These are phyloP conservation scores for Acephala macrosclerotiorum DNA, from an alignment of 2,329 filamentous ascomycete genomes.

Conservation along the genomic window DNA sequence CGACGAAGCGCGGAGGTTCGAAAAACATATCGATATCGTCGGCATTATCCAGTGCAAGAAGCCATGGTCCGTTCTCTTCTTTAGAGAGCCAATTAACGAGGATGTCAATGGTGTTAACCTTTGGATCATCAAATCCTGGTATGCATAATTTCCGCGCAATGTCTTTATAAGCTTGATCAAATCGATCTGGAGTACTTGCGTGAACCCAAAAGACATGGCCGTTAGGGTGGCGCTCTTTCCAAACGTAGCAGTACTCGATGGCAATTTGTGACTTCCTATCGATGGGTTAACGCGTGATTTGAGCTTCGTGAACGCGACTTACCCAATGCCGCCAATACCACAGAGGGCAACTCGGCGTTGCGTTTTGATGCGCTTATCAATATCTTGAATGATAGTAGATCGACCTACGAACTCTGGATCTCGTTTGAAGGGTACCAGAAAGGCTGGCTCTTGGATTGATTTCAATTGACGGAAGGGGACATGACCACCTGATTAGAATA, in stretches of 20 bases:
- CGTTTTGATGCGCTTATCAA: slow-evolving; percentile 15
- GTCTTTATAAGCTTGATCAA: slow-evolving; percentile 30
- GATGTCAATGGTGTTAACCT: slow-evolving; percentile 27
- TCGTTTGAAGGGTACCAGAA: slow-evolving; percentile 27
- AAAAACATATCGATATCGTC: slow-evolving; percentile 30
- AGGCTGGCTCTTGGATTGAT: too few relatives aligned
- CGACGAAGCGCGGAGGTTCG: background rate
- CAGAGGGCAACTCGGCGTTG: slow-evolving; percentile 21
- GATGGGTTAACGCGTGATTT: background rate
- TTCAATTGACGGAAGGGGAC: too few relatives aligned
- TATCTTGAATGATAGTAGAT: slow-evolving; percentile 23
- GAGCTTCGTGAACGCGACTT: slow-evolving; percentile 37
- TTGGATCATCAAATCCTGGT: slow-evolving; percentile 27
- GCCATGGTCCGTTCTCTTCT: slow-evolving; percentile 29
- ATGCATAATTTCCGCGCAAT: slow-evolving; percentile 32
- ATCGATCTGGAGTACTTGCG: slow-evolving; percentile 22
- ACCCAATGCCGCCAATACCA: slow-evolving; percentile 35
- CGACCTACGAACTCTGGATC: slow-evolving; percentile 30
- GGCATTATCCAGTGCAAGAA: slow-evolving; percentile 37
- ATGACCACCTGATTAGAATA: too few relatives aligned
- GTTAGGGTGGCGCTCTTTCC: background rate
- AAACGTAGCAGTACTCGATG: background rate
- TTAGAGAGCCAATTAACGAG: slow-evolving; percentile 33
- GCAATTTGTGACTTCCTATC: background rate
- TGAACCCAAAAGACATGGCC: slow-evolving; percentile 40